Conservation (phyloP, 306 rosid species). For the Sicyos baderoa region DNA sequence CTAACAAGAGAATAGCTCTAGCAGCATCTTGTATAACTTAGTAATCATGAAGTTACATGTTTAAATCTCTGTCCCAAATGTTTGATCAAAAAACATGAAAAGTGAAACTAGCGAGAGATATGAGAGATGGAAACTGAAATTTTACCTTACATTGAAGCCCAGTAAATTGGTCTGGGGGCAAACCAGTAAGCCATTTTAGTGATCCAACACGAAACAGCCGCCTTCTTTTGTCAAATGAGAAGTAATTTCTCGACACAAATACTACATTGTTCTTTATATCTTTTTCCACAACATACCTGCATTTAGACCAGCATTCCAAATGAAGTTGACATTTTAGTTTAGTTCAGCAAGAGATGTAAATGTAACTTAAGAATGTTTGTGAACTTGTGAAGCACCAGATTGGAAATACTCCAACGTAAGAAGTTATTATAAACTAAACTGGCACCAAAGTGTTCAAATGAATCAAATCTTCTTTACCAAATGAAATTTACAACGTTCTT, state of each 20-base stretch:
- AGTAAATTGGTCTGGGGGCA: slow-evolving; percentile 41
- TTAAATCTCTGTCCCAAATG: no score
- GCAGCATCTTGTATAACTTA: no score
- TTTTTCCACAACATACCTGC: slow-evolving; percentile 94
- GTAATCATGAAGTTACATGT: no score
- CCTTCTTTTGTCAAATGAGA: slow-evolving; percentile 80
- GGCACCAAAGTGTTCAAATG: neutral
- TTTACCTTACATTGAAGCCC: slow-evolving; percentile 76
- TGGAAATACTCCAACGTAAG: slow-evolving; percentile 9
- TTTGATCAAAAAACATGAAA: no score
- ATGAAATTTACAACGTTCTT: neutral
- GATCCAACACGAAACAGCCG: slow-evolving; percentile 74
- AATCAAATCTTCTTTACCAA: slow-evolving; percentile 3
- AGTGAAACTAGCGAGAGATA: slow-evolving; percentile 13
- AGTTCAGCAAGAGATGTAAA: neutral
- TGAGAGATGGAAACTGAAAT: neutral
- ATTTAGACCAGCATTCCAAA: slow-evolving; percentile 15
- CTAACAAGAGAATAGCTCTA: no score
- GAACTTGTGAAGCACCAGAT: neutral
- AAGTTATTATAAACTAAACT: neutral
- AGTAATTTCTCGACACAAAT: slow-evolving; percentile 89
- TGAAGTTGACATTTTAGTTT: neutral
- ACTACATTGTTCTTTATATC: slow-evolving; percentile 73
- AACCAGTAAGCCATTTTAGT: slow-evolving; percentile 70
- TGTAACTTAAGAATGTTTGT: neutral